Conservation (phyloP, 208 protist species). For the Acanthamoeba sp. region DNA sequence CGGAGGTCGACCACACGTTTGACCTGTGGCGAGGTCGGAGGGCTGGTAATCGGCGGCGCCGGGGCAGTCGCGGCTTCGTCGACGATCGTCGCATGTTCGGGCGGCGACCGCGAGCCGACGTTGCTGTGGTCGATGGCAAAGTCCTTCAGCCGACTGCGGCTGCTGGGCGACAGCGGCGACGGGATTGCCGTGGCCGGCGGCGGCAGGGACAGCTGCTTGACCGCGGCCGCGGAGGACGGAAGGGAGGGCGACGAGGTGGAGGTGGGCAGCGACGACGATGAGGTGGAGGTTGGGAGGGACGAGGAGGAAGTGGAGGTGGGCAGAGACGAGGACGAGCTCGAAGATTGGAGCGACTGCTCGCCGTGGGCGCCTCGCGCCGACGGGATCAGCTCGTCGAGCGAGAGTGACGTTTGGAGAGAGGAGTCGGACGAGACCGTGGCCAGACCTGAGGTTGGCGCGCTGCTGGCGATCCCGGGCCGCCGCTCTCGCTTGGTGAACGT, state of each 20-base stretch:
- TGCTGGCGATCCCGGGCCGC: too few relatives aligned
- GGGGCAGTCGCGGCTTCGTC: too few relatives aligned
- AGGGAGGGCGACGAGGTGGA: background rate
- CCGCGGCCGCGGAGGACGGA: background rate
- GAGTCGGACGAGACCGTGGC: background rate
- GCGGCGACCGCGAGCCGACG: too few relatives aligned
- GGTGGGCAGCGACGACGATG: background rate
- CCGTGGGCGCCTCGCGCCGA: too few relatives aligned
- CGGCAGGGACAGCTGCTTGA: background rate
- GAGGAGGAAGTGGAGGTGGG: background rate
- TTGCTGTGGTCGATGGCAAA: background rate
- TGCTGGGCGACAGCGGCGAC: background rate
- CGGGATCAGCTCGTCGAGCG: background rate
- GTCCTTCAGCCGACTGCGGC: background rate
- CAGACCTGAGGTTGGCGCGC: background rate
- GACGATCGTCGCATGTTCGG: too few relatives aligned
- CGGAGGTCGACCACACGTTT: background rate
- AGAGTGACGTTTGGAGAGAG: background rate
- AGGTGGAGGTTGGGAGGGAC: background rate
- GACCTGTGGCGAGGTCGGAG: too few relatives aligned
- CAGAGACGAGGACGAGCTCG: too few relatives aligned
- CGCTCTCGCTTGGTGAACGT: constrained; percentile 8
- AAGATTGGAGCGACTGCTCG: too few relatives aligned
- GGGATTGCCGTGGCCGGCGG: too few relatives aligned
- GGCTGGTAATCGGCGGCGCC: too few relatives aligned